phyloP scores from a whole-genome alignment of 768 basidiomycete genomes.

The Boletus insuetus region DNA sequence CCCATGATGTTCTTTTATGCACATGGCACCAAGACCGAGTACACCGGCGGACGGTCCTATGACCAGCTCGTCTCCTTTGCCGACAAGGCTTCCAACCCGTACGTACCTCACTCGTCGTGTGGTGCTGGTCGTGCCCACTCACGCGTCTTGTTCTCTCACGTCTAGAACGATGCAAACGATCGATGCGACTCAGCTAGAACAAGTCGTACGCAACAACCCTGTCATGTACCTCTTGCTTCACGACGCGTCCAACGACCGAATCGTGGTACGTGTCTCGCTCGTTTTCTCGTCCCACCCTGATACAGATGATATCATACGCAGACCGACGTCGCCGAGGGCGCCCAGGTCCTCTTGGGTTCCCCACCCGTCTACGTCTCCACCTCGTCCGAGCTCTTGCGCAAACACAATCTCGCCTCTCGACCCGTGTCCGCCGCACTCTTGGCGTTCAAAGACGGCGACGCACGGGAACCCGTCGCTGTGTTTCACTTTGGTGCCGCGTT shows the following conservation, averaged over 20 bases:
- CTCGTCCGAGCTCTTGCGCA: conserved; percentile 30
- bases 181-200: conserved; percentile 8
- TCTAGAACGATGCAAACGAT: conserved; percentile 22
- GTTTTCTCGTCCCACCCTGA: neutral
- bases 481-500: conserved; percentile 20
- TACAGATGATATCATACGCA: conserved; percentile 18
- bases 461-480: conserved; percentile 42
- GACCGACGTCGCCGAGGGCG: conserved; percentile 55
- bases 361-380: conserved; percentile 47
- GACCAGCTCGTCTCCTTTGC: conserved; percentile 72
- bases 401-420: conserved; percentile 33
- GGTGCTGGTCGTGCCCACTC: neutral
- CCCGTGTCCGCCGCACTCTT: conserved; percentile 60
- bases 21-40: conserved; percentile 63
- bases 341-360: conserved; percentile 47
- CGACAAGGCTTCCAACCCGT: conserved; percentile 73
- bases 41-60: conserved; percentile 68
- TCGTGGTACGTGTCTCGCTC: conserved; percentile 31
- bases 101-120: conserved; percentile 27
- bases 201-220: conserved; percentile 8
- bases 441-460: conserved; percentile 60
- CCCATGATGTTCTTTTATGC: conserved; percentile 78
- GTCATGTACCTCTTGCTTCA: conserved; percentile 52
- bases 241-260: conserved; percentile 28
- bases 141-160: neutral